Conservation (phyloP, 2,329 filamentous ascomycete genomes). For the Colletotrichum limetticola region DNA sequence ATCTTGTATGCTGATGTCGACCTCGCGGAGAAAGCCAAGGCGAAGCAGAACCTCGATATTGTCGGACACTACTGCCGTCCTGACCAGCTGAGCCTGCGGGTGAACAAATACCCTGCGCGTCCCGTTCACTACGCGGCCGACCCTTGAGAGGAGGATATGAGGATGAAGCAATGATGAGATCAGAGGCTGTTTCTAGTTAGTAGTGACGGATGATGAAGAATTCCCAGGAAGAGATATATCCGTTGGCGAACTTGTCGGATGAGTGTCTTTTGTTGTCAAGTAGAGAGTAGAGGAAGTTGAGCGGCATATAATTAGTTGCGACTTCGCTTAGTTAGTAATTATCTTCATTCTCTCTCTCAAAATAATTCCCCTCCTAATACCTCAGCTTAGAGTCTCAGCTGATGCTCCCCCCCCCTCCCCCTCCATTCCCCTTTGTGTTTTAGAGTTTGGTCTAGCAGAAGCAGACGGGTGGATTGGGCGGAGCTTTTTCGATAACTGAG, state of each 20-base stretch:
- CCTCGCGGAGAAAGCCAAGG: constrained; percentile 37
- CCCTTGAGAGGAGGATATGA: background rate
- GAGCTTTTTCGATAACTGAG: background rate
- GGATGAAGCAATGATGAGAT: background rate
- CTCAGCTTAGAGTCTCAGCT: no score
- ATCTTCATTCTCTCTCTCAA: background rate
- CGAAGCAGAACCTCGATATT: constrained; percentile 28
- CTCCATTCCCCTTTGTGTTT: background rate
- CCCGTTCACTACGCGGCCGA: constrained; percentile 23
- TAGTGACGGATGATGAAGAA: background rate
- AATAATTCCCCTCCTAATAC: no score
- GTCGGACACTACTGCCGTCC: constrained; percentile 50
- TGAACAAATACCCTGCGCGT: constrained; percentile 23
- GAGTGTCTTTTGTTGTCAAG: background rate
- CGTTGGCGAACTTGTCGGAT: background rate
- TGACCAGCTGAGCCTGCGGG: constrained; percentile 45
- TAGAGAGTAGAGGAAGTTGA: background rate
- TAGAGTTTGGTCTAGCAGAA: background rate
- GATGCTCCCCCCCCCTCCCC: no score
- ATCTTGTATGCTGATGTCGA: constrained; percentile 52
- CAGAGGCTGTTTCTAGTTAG: no score
- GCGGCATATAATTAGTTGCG: background rate
- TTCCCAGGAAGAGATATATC: background rate
- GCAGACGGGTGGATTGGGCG: background rate
- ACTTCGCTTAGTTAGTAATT: background rate